Evolutionary conservation across 2,329 filamentous ascomycete genomes (phyloP).

Genomic region (Fusarium setosum): DNA sequence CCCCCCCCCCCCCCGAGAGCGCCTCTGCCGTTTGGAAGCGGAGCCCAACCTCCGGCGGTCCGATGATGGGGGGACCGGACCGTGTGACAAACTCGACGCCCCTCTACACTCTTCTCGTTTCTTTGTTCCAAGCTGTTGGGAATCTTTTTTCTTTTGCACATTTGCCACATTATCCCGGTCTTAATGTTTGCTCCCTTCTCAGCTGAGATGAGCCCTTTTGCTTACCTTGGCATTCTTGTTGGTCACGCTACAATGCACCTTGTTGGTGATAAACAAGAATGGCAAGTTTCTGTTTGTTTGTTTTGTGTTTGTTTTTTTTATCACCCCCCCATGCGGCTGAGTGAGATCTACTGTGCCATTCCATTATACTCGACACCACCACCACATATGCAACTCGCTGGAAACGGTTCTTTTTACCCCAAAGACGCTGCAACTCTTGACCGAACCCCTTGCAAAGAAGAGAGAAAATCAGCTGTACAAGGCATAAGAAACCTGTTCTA

Average conservation of each 20-base stretch:
- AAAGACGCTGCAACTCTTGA: neutral
- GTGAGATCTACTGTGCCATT: conserved; percentile 15
- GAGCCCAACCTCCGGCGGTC: neutral
- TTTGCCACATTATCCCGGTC: too few species aligned
- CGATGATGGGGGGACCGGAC: neutral
- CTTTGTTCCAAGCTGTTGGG: neutral
- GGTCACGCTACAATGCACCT: neutral
- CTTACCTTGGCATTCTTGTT: neutral
- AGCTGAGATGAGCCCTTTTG: neutral
- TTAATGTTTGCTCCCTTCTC: too few species aligned
- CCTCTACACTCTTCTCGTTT: neutral
- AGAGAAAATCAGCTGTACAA: conserved; percentile 23
- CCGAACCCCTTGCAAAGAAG: neutral
- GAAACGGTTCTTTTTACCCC: conserved; percentile 3
- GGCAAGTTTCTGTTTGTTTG: neutral
- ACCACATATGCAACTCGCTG: conserved; percentile 30
- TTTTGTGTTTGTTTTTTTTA: neutral
- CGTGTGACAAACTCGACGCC: neutral
- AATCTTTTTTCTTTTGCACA: too few species aligned
- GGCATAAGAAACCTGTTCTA: too few species aligned
- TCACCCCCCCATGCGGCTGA: conserved; percentile 25
- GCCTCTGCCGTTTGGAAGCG: neutral
- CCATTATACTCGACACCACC: neutral
- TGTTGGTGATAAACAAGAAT: neutral
- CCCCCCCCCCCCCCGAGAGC: too few species aligned